Base-by-base conservation (phyloP, 352 stramenopile genomes). In the Pythium dissotocum region DNA sequence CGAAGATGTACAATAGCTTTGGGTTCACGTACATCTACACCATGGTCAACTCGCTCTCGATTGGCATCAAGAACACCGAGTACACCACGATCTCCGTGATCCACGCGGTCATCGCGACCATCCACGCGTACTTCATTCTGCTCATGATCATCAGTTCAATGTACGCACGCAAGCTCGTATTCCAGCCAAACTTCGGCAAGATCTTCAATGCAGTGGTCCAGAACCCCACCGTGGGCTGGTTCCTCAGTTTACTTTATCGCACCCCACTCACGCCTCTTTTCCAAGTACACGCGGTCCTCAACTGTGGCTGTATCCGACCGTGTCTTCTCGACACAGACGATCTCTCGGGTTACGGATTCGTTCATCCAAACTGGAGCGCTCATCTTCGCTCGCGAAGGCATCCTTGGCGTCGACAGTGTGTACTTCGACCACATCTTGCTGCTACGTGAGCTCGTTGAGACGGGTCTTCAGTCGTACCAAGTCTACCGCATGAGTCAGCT, bases 391-490 rank as follows among this genome's bases (percentile, higher is more conserved):
- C 40, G 58, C 8, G 30, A 42, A 2, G 58, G 58, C 8, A 14
- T 64, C 7, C 28, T 64, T 4, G 58, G 58, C 14, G 58, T 64
- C 9, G 46, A 64, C 7, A 56, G 26, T 30, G 14, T 28, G 5
- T 56, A 64, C 28, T 55, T 64, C 13, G 58, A 64, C 24, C 3
- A 56, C 21, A 9, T 64, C 38, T 9, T 46, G 12, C 6, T 54
- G 30, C n/a, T 64, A 4, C 58, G 58, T 8, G 58, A 64, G 30
- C 21, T 56, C 10, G 26, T 64, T 12, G 58, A 64, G 18, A 64
- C 58, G 1, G 24, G 4, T 18, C 58, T 64, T 6, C 58, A 64
- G 40, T 46, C 26, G 2, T 33, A 56, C 42, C 58, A 64, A 46
- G 58, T 28, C 1, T 64, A 48, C 58, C 40, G 40, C 24, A 54